Percentiles rank a stretch among this genome's conserved stretches.
phyloP scores from a whole-genome alignment of 495 filamentous ascomycete genomes.

The Friedmanniomyces simplex region DNA sequence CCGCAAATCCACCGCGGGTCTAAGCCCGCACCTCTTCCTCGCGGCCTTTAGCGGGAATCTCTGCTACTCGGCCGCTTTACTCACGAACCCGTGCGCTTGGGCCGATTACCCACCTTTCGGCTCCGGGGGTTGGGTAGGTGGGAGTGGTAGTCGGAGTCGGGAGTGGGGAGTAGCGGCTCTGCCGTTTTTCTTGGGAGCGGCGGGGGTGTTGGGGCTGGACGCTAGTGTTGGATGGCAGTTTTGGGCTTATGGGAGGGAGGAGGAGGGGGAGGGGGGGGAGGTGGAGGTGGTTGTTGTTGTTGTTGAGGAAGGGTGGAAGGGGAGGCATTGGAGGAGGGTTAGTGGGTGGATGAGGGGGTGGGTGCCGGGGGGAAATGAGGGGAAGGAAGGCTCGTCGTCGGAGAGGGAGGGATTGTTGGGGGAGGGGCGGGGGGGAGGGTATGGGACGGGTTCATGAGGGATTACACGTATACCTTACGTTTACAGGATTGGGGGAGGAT shows the following conservation, averaged over 20 bases:
- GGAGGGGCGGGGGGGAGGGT: too few species aligned
- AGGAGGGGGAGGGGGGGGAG: constrained; percentile 33
- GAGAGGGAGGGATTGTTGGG: too few species aligned
- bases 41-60: constrained; percentile 65
- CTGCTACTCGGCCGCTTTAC: constrained; percentile 57
- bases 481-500: too few species aligned
- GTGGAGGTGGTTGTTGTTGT: constrained; percentile 31
- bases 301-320: constrained; percentile 24
- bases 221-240: constrained; percentile 58
- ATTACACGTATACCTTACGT: too few species aligned
- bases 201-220: constrained; percentile 57
- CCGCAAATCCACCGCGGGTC: constrained; percentile 57
- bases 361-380: constrained; percentile 38
- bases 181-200: constrained; percentile 66
- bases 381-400: background rate
- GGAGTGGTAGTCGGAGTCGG: constrained; percentile 43
- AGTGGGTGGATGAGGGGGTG: constrained; percentile 61
- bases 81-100: constrained; percentile 63
- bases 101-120: constrained; percentile 49
- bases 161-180: constrained; percentile 50
- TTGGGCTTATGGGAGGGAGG: constrained; percentile 40
- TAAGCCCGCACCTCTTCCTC: constrained; percentile 58
- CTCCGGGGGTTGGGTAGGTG: constrained; percentile 55
- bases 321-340: constrained; percentile 45
- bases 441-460: too few species aligned